Evolutionary conservation across 345 rosid species (phyloP), one percentile per base, ranked within the genome.

Genomic region (Bretschneidera sinensis): DNA sequence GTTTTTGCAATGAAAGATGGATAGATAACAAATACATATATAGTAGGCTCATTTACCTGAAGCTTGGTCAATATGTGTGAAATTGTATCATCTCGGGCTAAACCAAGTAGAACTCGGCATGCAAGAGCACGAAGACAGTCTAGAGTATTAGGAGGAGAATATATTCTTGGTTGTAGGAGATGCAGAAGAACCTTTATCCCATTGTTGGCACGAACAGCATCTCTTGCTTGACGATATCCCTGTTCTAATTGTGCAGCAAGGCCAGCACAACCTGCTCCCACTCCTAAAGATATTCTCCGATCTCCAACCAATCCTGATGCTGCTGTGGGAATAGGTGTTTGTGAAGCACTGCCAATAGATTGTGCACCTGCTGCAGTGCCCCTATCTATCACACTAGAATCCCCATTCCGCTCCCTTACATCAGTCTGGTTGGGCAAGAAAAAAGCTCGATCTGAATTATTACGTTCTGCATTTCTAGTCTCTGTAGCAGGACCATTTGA

Each of bases 161-260:
- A 94, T 71, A 86, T 72, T 48, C 95, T 92, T 35, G 92, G 92
- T 62, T 94, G 99, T 45, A 90, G 96, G 60, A 94, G 96, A 76
- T 94, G 95, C 61, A 94, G 82, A 50, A 94, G 92, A 74, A 88
- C 89, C 81, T 90, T 94, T 73, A 94, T 94, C 55, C 99, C 99
- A 85, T 94, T 89, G 74, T 86, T 94, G 52, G 86, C 80, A 75
- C 99, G 99, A 43, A 94, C 96, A 62, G 82, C 89, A 61, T 90
- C 99, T 66, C 99, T 89, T 49, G 99, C 99, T 71, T 77, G 90
- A 68, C 97, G 80, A 81, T 94, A 94, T 55, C 86, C 96, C 72
- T 88, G 96, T 74, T 94, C 99, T 82, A 94, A 79, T 73, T 90
- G 92, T 24, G 99, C 92, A 67, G 99, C 97, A 74, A 94, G 96